Conservation (phyloP, 768 basidiomycete genomes). For the Russula compacta region DNA sequence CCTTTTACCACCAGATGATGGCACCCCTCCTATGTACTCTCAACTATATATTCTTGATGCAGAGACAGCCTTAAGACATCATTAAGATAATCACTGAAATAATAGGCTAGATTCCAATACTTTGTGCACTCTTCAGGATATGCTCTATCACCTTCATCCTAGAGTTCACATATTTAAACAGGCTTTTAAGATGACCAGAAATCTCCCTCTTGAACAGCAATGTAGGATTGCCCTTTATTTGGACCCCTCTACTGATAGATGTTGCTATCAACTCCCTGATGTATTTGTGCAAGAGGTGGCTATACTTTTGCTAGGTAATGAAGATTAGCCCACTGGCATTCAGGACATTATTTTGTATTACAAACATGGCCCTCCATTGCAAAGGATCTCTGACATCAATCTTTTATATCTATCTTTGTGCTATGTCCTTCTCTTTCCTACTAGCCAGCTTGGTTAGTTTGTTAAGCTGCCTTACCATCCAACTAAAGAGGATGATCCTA, state of each 20-base stretch:
- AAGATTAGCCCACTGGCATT: not conserved
- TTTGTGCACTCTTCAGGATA: no score
- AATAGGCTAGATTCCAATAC: no score
- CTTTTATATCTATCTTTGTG: no score
- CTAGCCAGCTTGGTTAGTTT: no score
- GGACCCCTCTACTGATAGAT: not conserved
- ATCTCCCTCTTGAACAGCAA: not conserved
- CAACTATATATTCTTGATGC: not conserved
- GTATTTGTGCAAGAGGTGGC: not conserved
- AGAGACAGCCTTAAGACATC: not conserved
- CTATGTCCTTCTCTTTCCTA: no score
- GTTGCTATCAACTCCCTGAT: not conserved
- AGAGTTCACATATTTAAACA: not conserved
- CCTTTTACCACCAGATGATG: no score
- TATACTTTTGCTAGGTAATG: not conserved
- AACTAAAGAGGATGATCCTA: no score
- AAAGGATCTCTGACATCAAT: no score
- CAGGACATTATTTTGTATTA: not conserved
- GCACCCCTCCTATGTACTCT: not conserved
- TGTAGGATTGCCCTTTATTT: slow-evolving; percentile 21
- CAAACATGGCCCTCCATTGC: no score
- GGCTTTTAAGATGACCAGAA: not conserved
- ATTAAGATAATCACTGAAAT: no score
- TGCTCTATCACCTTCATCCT: no score
- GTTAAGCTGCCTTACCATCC: no score